Evolutionary conservation across 2,329 filamentous ascomycete species (phyloP).

Genomic region (Aspergillus neoniger): DNA sequence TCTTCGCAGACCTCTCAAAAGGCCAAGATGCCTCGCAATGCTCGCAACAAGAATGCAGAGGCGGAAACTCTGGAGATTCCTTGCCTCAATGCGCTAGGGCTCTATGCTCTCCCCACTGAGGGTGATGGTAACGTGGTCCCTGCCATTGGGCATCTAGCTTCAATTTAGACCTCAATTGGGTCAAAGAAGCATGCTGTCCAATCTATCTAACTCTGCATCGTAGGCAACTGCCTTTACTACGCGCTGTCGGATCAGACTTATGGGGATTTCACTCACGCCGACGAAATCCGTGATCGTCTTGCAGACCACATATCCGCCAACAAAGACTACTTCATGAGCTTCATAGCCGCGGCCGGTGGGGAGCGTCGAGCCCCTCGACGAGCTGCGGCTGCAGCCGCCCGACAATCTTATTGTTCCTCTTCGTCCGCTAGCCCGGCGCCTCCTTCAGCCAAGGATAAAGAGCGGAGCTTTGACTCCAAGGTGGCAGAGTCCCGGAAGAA

Average conservation of each 20-base stretch:
- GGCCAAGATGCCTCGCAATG: conserved; percentile 11
- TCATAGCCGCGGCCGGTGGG: conserved; percentile 59
- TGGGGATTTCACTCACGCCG: conserved; percentile 59
- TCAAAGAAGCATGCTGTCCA: neutral
- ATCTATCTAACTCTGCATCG: conserved; percentile 25
- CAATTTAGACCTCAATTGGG: conserved; percentile 11
- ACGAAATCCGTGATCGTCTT: conserved; percentile 59
- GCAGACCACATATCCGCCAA: conserved; percentile 65
- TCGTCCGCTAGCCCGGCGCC: conserved; percentile 45
- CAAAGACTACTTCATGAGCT: conserved; percentile 64
- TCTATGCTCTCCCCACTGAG: conserved; percentile 61
- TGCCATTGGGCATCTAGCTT: conserved; percentile 16
- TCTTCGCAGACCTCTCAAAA: conserved; percentile 17
- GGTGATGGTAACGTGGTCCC: conserved; percentile 59
- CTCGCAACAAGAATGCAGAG: conserved; percentile 23
- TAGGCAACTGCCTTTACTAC: conserved; percentile 71
- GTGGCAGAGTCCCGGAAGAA: conserved; percentile 61
- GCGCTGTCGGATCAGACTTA: conserved; percentile 68
- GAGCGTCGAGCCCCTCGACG: conserved; percentile 61
- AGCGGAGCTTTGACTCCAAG: conserved; percentile 61
- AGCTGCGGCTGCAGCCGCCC: conserved; percentile 40
- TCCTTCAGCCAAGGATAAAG: conserved; percentile 55
- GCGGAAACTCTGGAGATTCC: conserved; percentile 40
- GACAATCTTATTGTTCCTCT: conserved; percentile 53
- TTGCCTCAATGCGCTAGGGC: conserved; percentile 55